These are phyloP conservation scores for Globisporangium viniferum DNA, from an alignment of 352 stramenopile genomes.

Conservation along the genomic window DNA sequence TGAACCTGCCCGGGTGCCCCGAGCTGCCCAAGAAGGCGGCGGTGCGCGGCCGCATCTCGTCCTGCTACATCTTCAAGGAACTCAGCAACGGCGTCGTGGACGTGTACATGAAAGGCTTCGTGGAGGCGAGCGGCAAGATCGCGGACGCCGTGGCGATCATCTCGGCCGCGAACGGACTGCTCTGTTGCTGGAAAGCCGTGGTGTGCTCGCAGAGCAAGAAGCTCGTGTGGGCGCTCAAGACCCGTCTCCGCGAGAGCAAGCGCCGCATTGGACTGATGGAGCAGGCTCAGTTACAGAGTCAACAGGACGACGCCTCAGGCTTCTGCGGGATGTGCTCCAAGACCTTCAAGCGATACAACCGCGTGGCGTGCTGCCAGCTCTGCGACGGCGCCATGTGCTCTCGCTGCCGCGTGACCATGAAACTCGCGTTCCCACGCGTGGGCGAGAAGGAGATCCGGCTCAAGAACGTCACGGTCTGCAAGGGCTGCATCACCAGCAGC, in stretches of 20 bases:
- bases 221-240: conserved; percentile 14
- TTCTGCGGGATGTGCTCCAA: conserved; percentile 25
- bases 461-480: conserved; percentile 14
- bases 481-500: conserved; percentile 4
- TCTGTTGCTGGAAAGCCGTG: conserved; percentile 19
- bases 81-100: conserved; percentile 15
- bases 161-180: conserved; percentile 16
- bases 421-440: conserved; percentile 37
- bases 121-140: conserved; percentile 15
- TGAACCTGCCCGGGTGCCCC: conserved; percentile 35
- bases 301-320: neutral
- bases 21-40: conserved; percentile 28
- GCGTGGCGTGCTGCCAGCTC: conserved; percentile 27
- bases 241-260: neutral
- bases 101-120: conserved; percentile 21
- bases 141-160: conserved; percentile 8
- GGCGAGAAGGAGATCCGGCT: conserved; percentile 42
- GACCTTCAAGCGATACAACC: conserved; percentile 17
- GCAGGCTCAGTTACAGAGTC: neutral
- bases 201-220: conserved; percentile 23
- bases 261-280: neutral
- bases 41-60: conserved; percentile 37
- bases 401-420: conserved; percentile 41
- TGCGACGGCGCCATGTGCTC: conserved; percentile 31
- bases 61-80: conserved; percentile 17